phyloP scores from a whole-genome alignment of 768 basidiomycete genomes.

The Lentinula boryana region DNA sequence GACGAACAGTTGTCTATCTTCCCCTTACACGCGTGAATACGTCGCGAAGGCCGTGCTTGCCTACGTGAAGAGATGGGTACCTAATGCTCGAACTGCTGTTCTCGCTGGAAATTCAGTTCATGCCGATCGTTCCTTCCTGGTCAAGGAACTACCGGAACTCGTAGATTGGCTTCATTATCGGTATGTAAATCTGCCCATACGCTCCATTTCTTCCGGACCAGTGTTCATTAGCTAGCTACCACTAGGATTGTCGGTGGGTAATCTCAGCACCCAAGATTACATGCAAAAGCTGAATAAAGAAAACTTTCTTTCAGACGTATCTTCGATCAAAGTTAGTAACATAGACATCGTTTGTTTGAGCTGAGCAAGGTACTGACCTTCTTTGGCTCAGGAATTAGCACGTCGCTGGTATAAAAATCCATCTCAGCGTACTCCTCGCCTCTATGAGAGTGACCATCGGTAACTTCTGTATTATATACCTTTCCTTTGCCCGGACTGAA shows the following conservation, averaged over 20 bases:
- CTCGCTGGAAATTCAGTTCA: constrained; percentile 91
- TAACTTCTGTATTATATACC: constrained; percentile 16
- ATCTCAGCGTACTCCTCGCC: constrained; percentile 10
- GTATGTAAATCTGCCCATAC: constrained; percentile 23
- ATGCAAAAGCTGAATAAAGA: not conserved
- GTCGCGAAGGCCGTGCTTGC: constrained; percentile 58
- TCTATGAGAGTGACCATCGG: constrained; percentile 50
- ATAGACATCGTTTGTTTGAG: not conserved
- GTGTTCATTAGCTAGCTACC: constrained; percentile 2
- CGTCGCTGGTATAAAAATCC: constrained; percentile 62
- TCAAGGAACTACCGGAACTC: constrained; percentile 75
- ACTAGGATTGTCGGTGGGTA: constrained; percentile 65
- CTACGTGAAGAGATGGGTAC: constrained; percentile 87
- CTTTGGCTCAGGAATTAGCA: constrained; percentile 51
- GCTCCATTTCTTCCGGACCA: not conserved
- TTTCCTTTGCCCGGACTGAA: not conserved
- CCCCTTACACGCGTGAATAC: constrained; percentile 52
- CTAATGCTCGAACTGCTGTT: constrained; percentile 51
- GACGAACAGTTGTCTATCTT: constrained; percentile 71
- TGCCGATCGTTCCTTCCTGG: constrained; percentile 67
- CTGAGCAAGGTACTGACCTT: not conserved
- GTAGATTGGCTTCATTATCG: constrained; percentile 80
- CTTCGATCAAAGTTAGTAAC: constrained; percentile 63
- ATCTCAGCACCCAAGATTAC: not conserved
- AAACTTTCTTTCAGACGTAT: constrained; percentile 52